A percentile compares a stretch with the other conserved stretches of the same genome.
These are phyloP conservation scores for Adansonia rubrostipa DNA, from an alignment of 441 rosid species.

Conservation along the genomic window DNA sequence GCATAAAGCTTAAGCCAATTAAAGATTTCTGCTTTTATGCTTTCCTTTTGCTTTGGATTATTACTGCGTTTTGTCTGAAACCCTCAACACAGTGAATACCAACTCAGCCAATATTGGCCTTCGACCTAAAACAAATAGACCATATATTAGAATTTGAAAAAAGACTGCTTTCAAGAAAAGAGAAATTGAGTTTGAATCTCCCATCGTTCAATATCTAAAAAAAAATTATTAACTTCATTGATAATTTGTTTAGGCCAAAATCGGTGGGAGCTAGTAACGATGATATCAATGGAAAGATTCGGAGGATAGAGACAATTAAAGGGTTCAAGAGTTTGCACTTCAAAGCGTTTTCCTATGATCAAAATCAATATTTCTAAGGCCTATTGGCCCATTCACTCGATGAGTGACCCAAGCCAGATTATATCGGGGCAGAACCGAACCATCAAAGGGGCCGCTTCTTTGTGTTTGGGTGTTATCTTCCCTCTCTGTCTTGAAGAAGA, in stretches of 20 bases:
- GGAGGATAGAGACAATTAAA: too few relatives aligned
- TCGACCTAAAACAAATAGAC: neutral
- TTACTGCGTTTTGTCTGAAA: neutral
- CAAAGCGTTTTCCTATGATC: too few relatives aligned
- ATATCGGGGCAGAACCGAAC: neutral
- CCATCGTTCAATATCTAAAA: too few relatives aligned
- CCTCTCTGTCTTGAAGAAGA: constrained; percentile 22
- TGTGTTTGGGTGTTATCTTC: neutral
- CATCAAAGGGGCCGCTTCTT: neutral
- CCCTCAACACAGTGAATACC: neutral
- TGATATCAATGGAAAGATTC: too few relatives aligned
- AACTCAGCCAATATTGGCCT: neutral
- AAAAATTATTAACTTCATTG: too few relatives aligned
- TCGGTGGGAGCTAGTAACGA: too few relatives aligned
- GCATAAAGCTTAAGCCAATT: neutral
- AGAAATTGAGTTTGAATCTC: too few relatives aligned
- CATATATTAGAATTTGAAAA: too few relatives aligned
- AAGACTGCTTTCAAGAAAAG: too few relatives aligned
- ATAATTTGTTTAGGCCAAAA: too few relatives aligned
- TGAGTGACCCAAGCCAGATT: neutral
- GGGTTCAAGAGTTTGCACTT: too few relatives aligned
- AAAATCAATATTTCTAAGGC: neutral
- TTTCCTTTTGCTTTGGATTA: neutral
- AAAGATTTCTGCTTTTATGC: neutral
- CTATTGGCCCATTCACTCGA: neutral